Conservation (phyloP, 2,329 filamentous ascomycete genomes). For the Acrocalymma vagum region DNA sequence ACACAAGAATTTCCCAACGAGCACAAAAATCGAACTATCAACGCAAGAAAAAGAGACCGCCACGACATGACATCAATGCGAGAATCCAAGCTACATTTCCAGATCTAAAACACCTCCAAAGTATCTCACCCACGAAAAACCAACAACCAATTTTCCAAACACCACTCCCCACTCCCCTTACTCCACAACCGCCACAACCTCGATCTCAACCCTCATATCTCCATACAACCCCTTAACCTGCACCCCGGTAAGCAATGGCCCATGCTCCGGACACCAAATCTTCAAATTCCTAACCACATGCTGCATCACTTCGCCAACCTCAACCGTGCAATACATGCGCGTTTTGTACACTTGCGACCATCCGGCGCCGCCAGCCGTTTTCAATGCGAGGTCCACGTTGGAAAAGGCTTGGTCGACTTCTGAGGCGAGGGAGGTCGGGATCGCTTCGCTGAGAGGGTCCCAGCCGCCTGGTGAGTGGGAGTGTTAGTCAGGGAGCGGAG, state of each 20-base stretch:
- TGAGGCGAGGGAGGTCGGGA: constrained; percentile 20
- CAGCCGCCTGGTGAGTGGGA: constrained; percentile 26
- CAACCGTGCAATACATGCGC: constrained; percentile 23
- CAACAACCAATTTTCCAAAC: too few species aligned
- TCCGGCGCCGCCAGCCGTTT: constrained; percentile 61
- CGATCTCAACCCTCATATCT: constrained; percentile 34
- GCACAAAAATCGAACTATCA: too few species aligned
- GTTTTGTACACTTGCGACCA: constrained; percentile 57
- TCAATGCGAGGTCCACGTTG: constrained; percentile 63
- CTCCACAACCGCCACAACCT: constrained; percentile 29
- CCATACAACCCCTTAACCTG: constrained; percentile 28
- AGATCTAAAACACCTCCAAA: too few species aligned
- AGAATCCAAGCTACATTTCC: too few species aligned
- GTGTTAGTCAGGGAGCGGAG: constrained; percentile 3
- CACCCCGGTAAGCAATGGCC: constrained; percentile 31
- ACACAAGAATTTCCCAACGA: too few species aligned
- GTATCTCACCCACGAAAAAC: too few species aligned
- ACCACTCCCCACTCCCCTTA: too few species aligned
- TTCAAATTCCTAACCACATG: constrained; percentile 22
- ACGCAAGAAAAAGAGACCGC: too few species aligned
- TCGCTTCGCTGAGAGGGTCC: constrained; percentile 29
- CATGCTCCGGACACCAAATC: constrained; percentile 31
- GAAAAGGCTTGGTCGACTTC: constrained; percentile 55
- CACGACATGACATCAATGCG: too few species aligned
- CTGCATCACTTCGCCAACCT: constrained; percentile 21